Evolutionary conservation across 2,329 filamentous ascomycete species (phyloP).

Genomic region (Alternaria solani): DNA sequence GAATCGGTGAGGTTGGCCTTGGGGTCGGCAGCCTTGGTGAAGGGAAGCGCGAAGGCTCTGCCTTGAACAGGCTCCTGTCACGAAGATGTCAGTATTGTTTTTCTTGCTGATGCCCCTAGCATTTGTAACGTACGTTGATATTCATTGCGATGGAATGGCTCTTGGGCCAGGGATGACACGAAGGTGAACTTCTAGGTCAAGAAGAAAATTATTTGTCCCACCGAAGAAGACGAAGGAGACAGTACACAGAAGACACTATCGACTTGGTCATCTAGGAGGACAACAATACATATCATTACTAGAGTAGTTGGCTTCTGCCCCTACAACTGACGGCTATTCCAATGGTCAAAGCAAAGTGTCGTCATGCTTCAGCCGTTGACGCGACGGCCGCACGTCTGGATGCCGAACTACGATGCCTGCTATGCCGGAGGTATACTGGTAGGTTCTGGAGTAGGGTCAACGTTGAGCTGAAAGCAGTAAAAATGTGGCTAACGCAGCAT

Average conservation of each 20-base stretch:
- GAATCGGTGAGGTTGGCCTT: conserved; percentile 17
- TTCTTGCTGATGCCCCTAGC: background rate
- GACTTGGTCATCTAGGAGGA: background rate
- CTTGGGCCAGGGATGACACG: background rate
- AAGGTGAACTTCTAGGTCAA: background rate
- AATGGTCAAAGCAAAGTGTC: background rate
- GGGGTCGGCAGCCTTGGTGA: conserved; percentile 23
- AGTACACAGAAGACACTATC: fast-evolving
- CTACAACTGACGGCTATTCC: background rate
- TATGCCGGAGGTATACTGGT: background rate
- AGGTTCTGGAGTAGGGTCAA: background rate
- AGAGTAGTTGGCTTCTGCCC: background rate
- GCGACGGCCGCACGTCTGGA: background rate
- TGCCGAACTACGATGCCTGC: background rate
- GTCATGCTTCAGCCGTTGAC: conserved; percentile 8
- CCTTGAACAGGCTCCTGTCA: conserved; percentile 21
- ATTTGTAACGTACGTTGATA: background rate
- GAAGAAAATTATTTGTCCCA: background rate
- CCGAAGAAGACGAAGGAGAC: background rate
- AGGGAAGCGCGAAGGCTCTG: conserved; percentile 23
- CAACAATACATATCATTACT: background rate
- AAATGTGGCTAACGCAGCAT: conserved; percentile 1
- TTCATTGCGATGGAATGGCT: background rate
- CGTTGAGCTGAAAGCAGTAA: conserved; percentile 1
- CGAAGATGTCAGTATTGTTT: background rate